Conservation (phyloP, 169 alveolate species). For the Amoebophrya sp. region DNA sequence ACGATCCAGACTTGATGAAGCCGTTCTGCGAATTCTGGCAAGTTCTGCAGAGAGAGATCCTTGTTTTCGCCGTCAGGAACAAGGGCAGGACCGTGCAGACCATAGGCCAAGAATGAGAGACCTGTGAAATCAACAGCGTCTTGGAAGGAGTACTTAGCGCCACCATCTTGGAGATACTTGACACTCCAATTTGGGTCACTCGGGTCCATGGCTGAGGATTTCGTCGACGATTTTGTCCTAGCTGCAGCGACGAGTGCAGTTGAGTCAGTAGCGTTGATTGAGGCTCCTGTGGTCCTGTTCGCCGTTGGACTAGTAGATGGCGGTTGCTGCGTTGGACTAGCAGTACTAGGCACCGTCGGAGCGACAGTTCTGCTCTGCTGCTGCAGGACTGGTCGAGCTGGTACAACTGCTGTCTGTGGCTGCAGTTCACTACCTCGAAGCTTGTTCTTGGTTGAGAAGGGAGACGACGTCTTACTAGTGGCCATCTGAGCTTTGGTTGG, state of each 20-base stretch:
- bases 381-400: too few relatives aligned
- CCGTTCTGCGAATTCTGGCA: not conserved
- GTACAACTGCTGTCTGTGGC: too few relatives aligned
- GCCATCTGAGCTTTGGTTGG: too few relatives aligned
- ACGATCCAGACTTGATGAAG: not conserved
- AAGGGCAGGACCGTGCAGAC: not conserved
- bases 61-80: not conserved
- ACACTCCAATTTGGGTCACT: not conserved
- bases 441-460: too few relatives aligned
- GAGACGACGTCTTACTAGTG: too few relatives aligned
- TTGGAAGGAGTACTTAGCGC: not conserved
- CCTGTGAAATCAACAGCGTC: not conserved
- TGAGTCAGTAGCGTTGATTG: not conserved
- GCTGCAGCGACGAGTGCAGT: not conserved
- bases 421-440: too few relatives aligned
- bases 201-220: not conserved
- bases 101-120: not conserved
- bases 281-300: not conserved
- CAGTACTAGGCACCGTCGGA: too few relatives aligned
- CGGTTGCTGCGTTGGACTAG: too few relatives aligned
- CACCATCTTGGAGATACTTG: not conserved
- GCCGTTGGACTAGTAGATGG: too few relatives aligned
- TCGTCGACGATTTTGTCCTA: not conserved
- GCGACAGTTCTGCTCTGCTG: too few relatives aligned
- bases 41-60: not conserved